Conservation (phyloP, 371 early-diverging fungal genomes). For the Lichtheimia ramosa region DNA sequence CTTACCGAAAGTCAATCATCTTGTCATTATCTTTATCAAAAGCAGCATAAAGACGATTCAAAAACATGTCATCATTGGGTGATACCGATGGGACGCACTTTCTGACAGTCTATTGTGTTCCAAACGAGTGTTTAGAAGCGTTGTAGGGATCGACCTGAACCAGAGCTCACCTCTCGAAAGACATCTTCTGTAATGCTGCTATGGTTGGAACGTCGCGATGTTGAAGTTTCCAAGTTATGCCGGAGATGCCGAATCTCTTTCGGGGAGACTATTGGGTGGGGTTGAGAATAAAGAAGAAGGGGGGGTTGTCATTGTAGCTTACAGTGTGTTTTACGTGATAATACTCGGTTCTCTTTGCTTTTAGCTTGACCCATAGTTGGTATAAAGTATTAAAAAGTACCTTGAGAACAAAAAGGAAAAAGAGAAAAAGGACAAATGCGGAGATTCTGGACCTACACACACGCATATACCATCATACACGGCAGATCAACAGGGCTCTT, state of each 20-base stretch:
- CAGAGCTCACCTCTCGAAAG: constrained; percentile 62
- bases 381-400: too few species aligned
- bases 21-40: constrained; percentile 75
- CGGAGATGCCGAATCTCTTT: constrained; percentile 69
- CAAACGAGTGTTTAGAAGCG: not conserved
- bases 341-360: constrained; percentile 56
- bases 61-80: constrained; percentile 70
- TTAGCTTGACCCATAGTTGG: constrained; percentile 58
- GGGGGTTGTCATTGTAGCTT: constrained; percentile 10
- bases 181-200: constrained; percentile 66
- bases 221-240: constrained; percentile 64
- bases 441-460: too few species aligned
- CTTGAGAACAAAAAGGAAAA: too few species aligned
- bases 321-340: constrained; percentile 61
- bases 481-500: too few species aligned
- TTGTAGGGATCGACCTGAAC: not conserved
- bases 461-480: too few species aligned
- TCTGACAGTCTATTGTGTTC: constrained; percentile 34
- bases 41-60: constrained; percentile 78
- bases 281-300: not conserved
- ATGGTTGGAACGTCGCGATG: constrained; percentile 40
- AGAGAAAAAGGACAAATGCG: too few species aligned
- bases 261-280: constrained; percentile 54
- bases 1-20: constrained; percentile 64
- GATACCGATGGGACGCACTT: constrained; percentile 51